phyloP scores from a whole-genome alignment of 768 basidiomycete genomes.

The Trametes cinnabarina region DNA sequence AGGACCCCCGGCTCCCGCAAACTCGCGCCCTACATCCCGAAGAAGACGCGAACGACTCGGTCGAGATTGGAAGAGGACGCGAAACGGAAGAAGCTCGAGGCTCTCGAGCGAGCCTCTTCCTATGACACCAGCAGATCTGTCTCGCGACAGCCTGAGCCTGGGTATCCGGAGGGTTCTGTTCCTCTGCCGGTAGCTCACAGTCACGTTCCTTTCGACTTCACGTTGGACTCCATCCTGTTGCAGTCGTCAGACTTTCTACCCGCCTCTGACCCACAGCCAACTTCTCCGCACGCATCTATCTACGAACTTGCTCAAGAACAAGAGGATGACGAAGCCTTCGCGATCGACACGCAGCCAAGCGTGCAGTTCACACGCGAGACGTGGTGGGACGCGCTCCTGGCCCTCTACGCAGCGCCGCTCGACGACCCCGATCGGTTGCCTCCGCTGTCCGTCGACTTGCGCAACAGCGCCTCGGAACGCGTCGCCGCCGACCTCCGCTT shows the following conservation, averaged over 20 bases:
- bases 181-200: neutral
- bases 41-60: constrained; percentile 34
- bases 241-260: neutral
- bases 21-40: constrained; percentile 24
- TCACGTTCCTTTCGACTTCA: neutral
- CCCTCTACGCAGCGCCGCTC: constrained; percentile 43
- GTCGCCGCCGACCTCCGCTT: constrained; percentile 60
- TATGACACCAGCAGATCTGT: neutral
- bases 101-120: neutral
- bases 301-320: neutral
- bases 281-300: constrained; percentile 2
- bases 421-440: constrained; percentile 16
- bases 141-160: neutral
- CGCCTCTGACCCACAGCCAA: constrained; percentile 7
- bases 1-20: constrained; percentile 75
- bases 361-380: constrained; percentile 64
- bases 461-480: constrained; percentile 41
- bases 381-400: constrained; percentile 75
- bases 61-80: constrained; percentile 10
- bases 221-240: neutral
- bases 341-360: constrained; percentile 48
- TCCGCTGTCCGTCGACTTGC: constrained; percentile 29
- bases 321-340: neutral
- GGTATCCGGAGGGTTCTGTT: neutral
- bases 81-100: constrained; percentile 1